phyloP scores from a whole-genome alignment of 164 flowering plant species.

The Chimonanthus praecox region DNA sequence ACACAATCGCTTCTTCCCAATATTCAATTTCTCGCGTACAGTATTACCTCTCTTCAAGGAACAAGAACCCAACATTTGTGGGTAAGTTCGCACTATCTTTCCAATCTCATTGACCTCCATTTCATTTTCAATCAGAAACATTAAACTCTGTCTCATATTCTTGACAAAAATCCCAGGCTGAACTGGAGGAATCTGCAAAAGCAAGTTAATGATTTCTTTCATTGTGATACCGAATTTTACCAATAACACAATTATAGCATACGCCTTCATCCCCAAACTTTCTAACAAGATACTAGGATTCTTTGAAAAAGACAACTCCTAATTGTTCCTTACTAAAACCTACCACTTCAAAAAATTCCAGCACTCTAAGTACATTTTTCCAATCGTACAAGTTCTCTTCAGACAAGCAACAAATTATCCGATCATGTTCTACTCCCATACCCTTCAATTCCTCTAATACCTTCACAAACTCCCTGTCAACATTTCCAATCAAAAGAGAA shows the following conservation, averaged over 20 bases:
- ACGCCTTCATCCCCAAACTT: conserved; percentile 31
- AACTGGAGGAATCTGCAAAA: conserved; percentile 40
- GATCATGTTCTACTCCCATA: conserved; percentile 29
- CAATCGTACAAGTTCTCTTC: conserved; percentile 37
- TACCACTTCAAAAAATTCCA: conserved; percentile 25
- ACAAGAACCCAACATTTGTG: conserved; percentile 39
- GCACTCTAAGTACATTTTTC: conserved; percentile 34
- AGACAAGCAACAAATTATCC: conserved; percentile 35
- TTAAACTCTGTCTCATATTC: conserved; percentile 36
- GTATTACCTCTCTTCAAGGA: conserved; percentile 33
- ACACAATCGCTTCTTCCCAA: conserved; percentile 41
- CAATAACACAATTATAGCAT: conserved; percentile 33
- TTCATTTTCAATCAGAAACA: conserved; percentile 32
- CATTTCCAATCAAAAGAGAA: conserved; percentile 39
- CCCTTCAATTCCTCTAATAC: conserved; percentile 31
- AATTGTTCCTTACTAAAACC: conserved; percentile 38
- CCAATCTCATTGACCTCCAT: conserved; percentile 42
- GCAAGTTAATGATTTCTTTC: conserved; percentile 25
- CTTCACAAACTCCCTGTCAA: conserved; percentile 27
- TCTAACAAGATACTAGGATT: conserved; percentile 46
- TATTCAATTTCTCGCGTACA: conserved; percentile 28
- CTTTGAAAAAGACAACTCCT: conserved; percentile 19
- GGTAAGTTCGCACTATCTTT: conserved; percentile 28
- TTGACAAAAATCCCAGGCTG: conserved; percentile 23
- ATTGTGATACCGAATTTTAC: conserved; percentile 37